Evolutionary conservation across 1,284 basidiomycete genomes (phyloP), one percentile per base, ranked within the genome.

Genomic region (Takashimella koratensis): DNA sequence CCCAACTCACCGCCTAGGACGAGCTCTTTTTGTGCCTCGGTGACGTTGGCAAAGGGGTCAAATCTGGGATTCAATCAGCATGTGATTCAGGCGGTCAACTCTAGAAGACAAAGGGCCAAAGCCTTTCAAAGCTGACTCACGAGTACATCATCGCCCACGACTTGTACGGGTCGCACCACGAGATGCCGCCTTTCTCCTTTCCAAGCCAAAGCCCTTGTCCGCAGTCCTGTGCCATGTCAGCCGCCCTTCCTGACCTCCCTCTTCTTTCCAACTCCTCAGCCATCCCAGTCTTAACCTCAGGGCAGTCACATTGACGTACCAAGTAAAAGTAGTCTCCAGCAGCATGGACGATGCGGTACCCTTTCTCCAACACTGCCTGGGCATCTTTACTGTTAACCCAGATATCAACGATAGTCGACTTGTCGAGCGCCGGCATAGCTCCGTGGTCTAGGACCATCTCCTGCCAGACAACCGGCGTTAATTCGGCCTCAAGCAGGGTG

Each of bases 161-260:
- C 73, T 87, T 87, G 82, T 84, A 86, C 2, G 86, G 85, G 62
- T 86, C 85, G 67, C 86, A 87, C 85, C 83, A 84, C 45, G 76
- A 79, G 58, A 79, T 66, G 65, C 79, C 79, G 78, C 41, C 68
- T 1, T 83, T 76, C 64, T 77, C 60, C 42, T 77, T 76, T n/a
- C 86, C 87, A 20, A 92, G 63, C 88, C 89, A 93, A 41, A 74
- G 83, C 3, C 90, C 90, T 0, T 76, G 84, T 12, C 92, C 90
- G 68, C 88, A 89, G 63, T 90, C 87, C 84, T 84, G 52, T 21
- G 30, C n/a, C 23, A 19, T 45, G n/a, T n/a, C n/a, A n/a, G n/a
- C 42, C 16, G 42, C 21, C n/a, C 42, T 20, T 43, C 16, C 19
- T 43, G 11, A 10, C 42, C 16, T 43, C 10, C 36, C 36, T n/a